Conservation (phyloP, 441 rosid genomes). For the Capsella rubella region DNA sequence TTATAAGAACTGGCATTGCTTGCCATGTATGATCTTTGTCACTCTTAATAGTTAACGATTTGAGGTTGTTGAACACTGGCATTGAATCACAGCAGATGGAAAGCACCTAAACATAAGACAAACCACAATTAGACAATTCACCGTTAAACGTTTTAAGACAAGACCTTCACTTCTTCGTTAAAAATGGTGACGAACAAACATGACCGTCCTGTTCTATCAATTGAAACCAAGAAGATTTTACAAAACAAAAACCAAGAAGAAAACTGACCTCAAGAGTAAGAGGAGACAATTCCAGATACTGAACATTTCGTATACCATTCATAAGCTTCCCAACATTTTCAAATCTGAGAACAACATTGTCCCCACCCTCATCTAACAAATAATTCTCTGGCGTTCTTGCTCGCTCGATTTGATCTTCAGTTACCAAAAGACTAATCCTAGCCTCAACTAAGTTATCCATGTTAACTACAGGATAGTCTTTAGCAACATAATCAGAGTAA, state of each 20-base stretch:
- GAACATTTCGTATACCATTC: background rate
- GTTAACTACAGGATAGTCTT: conserved; percentile 19
- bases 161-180: background rate
- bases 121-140: background rate
- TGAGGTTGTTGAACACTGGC: conserved; percentile 4
- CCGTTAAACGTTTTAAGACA: background rate
- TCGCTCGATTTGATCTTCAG: background rate
- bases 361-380: background rate
- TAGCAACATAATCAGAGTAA: conserved; percentile 2
- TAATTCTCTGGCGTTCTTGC: background rate
- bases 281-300: background rate
- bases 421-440: background rate
- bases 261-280: background rate
- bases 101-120: background rate
- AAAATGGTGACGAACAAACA: background rate
- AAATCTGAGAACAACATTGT: background rate
- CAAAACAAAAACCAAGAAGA: background rate
- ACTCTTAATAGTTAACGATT: background rate
- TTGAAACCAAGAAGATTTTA: background rate
- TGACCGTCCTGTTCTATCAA: background rate
- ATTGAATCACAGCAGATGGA: background rate
- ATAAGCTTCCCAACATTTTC: background rate
- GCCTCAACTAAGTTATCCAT: conserved; percentile 1
- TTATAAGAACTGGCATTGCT: conserved; percentile 17
- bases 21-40: background rate